Conservation (phyloP, 768 basidiomycete species). For the Boletus rubropictus region DNA sequence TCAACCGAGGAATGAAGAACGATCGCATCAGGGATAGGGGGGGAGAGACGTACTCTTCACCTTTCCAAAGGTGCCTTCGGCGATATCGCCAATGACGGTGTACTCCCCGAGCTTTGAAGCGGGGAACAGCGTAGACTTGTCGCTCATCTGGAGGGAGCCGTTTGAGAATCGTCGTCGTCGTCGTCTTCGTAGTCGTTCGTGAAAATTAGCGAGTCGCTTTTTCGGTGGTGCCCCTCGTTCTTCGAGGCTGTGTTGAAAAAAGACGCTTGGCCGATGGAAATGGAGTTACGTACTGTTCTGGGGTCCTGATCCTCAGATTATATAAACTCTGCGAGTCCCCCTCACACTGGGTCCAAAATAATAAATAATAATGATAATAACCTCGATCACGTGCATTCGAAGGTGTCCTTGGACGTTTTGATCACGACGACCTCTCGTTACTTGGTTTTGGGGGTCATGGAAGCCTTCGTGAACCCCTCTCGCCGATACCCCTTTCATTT, state of each 20-base stretch:
- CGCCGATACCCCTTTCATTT: too few species aligned
- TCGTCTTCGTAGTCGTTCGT: constrained; percentile 4
- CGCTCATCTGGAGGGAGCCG: constrained; percentile 24
- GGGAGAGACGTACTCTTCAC: constrained; percentile 79
- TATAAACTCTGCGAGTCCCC: constrained; percentile 15
- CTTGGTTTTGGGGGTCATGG: background rate
- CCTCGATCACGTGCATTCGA: constrained; percentile 13
- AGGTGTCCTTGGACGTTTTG: too few species aligned
- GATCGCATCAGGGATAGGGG: constrained; percentile 9
- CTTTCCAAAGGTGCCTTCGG: constrained; percentile 97
- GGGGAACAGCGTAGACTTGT: constrained; percentile 35
- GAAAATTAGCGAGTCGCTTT: background rate
- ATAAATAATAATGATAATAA: background rate
- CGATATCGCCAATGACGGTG: constrained; percentile 79
- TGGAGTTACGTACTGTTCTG: constrained; percentile 18
- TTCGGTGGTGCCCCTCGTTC: background rate
- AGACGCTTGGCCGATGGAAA: constrained; percentile 21
- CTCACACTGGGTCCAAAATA: background rate
- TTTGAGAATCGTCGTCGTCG: constrained; percentile 10
- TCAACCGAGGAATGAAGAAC: constrained; percentile 9
- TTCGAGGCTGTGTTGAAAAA: constrained; percentile 22
- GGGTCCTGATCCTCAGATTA: constrained; percentile 20
- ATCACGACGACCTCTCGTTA: too few species aligned
- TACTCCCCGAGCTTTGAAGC: constrained; percentile 87
- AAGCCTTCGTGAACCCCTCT: background rate